Conservation (phyloP, 176 grass and related monocot genomes). For the Oryza glumipatula region DNA sequence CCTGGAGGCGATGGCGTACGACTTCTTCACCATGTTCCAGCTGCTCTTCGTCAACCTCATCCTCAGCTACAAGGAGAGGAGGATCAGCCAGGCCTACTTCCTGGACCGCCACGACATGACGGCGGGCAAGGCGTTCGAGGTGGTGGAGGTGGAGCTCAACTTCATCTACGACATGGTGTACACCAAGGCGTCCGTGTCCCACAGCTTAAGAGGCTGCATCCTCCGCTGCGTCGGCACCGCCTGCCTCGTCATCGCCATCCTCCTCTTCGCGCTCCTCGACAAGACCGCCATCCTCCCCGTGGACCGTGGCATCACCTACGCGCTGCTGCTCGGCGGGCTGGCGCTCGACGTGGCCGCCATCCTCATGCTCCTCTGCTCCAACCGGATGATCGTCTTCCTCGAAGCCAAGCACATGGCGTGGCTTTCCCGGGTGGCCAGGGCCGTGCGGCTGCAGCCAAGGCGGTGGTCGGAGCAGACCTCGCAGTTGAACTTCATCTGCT, state of each 20-base stretch:
- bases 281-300: not conserved
- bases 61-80: conserved; percentile 39
- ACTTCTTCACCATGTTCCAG: conserved; percentile 22
- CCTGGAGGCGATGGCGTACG: conserved; percentile 18
- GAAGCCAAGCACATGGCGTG: accelerated
- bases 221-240: conserved; percentile 38
- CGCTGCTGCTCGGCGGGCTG: conserved; percentile 52
- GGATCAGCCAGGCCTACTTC: conserved; percentile 41
- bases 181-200: conserved; percentile 53
- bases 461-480: conserved; percentile 38
- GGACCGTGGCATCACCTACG: conserved; percentile 59
- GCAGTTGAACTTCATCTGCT: conserved; percentile 42
- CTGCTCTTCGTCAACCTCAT: conserved; percentile 47
- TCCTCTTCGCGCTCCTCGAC: conserved; percentile 38
- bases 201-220: not conserved
- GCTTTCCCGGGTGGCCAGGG: not conserved
- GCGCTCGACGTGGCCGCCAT: conserved; percentile 23
- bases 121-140: not conserved
- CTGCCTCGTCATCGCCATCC: conserved; percentile 33
- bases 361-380: conserved; percentile 40
- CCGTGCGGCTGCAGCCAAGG: accelerated
- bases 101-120: accelerated
- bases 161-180: conserved; percentile 72
- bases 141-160: conserved; percentile 62
- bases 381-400: not conserved